Percentiles rank a stretch among this genome's conserved stretches.
These are phyloP conservation scores for Aegilops umbellulata DNA, from an alignment of 176 grass and related monocot genomes.

Conservation along the genomic window DNA sequence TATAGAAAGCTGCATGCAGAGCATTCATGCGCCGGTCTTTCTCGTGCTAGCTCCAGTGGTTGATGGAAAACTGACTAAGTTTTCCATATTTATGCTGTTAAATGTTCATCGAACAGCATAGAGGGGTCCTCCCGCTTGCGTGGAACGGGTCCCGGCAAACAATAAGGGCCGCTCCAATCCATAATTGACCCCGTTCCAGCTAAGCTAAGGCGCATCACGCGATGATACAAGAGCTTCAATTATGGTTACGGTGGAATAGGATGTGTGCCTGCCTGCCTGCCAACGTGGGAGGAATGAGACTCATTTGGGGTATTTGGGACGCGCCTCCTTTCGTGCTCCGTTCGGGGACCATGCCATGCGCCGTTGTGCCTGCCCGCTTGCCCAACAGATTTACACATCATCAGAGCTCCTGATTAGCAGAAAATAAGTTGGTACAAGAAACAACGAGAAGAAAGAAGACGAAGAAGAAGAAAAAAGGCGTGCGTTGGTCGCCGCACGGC, in stretches of 20 bases:
- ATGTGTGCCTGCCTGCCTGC: background rate
- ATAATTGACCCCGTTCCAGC: slow-evolving; percentile 10
- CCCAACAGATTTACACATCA: background rate
- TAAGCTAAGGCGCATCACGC: background rate
- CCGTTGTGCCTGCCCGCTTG: background rate
- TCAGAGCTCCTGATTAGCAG: background rate
- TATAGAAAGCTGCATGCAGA: background rate
- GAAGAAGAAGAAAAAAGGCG: too few species aligned
- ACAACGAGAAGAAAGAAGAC: background rate
- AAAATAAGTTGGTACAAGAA: background rate
- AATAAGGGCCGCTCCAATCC: too few species aligned
- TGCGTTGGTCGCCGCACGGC: background rate
- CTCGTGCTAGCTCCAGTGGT: background rate
- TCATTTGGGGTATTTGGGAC: background rate
- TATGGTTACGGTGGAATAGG: background rate
- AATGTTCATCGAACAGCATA: background rate
- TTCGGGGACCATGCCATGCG: slow-evolving; percentile 15
- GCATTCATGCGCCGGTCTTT: background rate
- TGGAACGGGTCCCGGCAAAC: too few species aligned
- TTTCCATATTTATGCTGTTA: too few species aligned
- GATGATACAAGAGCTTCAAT: slow-evolving; percentile 17
- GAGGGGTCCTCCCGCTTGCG: background rate
- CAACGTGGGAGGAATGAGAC: background rate
- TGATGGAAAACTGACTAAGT: background rate
- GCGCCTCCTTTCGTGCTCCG: background rate